Percentiles rank a stretch among this genome's conserved stretches.
Conservation (phyloP, 2,329 filamentous ascomycete genomes). For the Aspergillus sp. region DNA sequence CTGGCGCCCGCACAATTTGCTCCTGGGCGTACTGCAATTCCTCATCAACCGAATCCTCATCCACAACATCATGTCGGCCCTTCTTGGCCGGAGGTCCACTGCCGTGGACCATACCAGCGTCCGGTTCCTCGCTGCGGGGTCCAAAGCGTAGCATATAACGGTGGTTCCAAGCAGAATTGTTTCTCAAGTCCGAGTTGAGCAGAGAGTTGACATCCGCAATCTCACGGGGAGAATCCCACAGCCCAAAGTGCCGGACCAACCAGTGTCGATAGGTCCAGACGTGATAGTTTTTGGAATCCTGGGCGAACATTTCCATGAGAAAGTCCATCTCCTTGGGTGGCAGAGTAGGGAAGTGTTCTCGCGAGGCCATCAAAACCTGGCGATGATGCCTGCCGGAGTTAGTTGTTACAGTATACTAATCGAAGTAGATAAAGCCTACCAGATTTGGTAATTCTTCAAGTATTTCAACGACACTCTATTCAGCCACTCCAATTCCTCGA, state of each 20-base stretch:
- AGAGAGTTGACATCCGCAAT: conserved; percentile 69
- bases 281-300: conserved; percentile 96
- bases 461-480: conserved; percentile 78
- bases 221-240: conserved; percentile 61
- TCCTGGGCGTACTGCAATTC: conserved; percentile 74
- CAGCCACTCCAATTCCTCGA: conserved; percentile 79
- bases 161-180: conserved; percentile 98
- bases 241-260: conserved; percentile 64
- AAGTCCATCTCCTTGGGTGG: conserved; percentile 71
- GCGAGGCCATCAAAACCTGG: conserved; percentile 54
- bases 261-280: conserved; percentile 94
- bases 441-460: conserved; percentile 99
- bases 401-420: not conserved
- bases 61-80: conserved; percentile 48
- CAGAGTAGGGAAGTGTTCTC: conserved; percentile 51
- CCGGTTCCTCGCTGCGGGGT: conserved; percentile 49
- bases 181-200: conserved; percentile 78
- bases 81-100: conserved; percentile 22
- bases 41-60: conserved; percentile 64
- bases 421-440: conserved; percentile 45
- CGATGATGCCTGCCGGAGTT: conserved; percentile 55
- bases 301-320: conserved; percentile 73
- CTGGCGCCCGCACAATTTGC: conserved; percentile 75
- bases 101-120: conserved; percentile 37
- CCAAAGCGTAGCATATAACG: conserved; percentile 89